phyloP scores from a whole-genome alignment of 2,329 filamentous ascomycete species.

The Colletotrichum tropicicola region DNA sequence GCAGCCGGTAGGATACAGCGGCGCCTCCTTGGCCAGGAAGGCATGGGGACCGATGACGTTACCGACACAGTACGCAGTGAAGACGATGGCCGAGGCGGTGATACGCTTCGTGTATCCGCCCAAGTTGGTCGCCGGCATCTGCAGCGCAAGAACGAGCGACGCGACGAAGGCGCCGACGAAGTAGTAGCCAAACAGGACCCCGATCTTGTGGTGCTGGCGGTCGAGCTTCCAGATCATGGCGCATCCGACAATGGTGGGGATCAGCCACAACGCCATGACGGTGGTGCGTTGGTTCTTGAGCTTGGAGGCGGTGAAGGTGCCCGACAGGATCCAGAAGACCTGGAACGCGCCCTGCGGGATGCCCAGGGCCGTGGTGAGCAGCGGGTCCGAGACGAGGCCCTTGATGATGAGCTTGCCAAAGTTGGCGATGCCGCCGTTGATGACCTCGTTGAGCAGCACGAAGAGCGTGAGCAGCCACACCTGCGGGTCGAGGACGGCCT shows the following conservation, averaged over 20 bases:
- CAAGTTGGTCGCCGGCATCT: conserved; percentile 58
- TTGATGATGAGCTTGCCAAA: conserved; percentile 40
- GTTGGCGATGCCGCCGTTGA: conserved; percentile 59
- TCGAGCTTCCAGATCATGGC: conserved; percentile 59
- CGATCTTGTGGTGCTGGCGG: conserved; percentile 48
- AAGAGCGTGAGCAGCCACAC: conserved; percentile 67
- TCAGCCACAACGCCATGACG: conserved; percentile 60
- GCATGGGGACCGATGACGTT: conserved; percentile 58
- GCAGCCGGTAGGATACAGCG: conserved; percentile 60
- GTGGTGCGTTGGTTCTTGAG: conserved; percentile 59
- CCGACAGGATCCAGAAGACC: conserved; percentile 60
- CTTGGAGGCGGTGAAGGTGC: conserved; percentile 60
- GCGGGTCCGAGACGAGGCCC: conserved; percentile 40
- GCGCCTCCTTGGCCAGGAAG: conserved; percentile 53
- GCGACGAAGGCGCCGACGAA: conserved; percentile 58
- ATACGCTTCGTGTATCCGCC: conserved; percentile 58
- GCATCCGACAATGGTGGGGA: conserved; percentile 60
- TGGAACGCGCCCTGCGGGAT: conserved; percentile 65
- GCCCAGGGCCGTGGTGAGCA: conserved; percentile 57
- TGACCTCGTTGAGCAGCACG: conserved; percentile 49
- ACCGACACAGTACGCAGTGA: conserved; percentile 54
- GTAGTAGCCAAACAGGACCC: conserved; percentile 61
- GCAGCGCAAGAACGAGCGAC: conserved; percentile 61
- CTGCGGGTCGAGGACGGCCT: conserved; percentile 62
- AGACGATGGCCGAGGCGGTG: conserved; percentile 55